Evolutionary conservation across 345 rosid species (phyloP), one percentile per base, ranked within the genome.

Genomic region (Populus nigra): DNA sequence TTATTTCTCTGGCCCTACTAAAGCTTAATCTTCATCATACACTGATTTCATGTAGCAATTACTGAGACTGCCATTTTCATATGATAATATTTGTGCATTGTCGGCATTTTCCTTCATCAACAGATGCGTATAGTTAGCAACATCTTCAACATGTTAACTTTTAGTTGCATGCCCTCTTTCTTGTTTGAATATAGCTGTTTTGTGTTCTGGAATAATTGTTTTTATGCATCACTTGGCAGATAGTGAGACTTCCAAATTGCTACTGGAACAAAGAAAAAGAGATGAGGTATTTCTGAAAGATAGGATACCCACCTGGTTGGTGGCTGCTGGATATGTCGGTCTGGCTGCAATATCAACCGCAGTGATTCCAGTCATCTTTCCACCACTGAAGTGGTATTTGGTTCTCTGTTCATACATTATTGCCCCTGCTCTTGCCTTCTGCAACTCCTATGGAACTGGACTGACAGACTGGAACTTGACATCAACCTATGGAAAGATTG

Each of bases 361-460:
- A 41, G 72, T 84, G 25, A 88, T 94, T 82, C 98, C 97, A 8
- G 43, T 79, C 53, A 87, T 94, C 55, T 94, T 92, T 72, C 94
- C 97, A 62, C 91, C 98, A 9, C 89, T 93, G 65, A 89, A 87
- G 77, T 91, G 98, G 98, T 94, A 93, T 80, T 83, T 91, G 78
- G 97, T 94, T 80, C 87, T 94, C 31, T 78, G 86, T 65, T 90
- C 97, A 41, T 94, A 93, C 82, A 61, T 93, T 80, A 85, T 94
- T 49, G 98, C 98, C 55, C 98, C 98, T 1, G 98, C 90, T 49
- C 91, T 94, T 15, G 98, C 96, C 76, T 94, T 94, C 80, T 94
- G 98, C 88, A 91, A 91, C 83, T 93, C 98, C 43, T 94, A 94
- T 39, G 97, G 92, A 65, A 85, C 92, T 3, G 95, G 98, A 31